Base-by-base conservation (phyloP, 2,329 filamentous ascomycete genomes). In the Colletotrichum plurivorum region DNA sequence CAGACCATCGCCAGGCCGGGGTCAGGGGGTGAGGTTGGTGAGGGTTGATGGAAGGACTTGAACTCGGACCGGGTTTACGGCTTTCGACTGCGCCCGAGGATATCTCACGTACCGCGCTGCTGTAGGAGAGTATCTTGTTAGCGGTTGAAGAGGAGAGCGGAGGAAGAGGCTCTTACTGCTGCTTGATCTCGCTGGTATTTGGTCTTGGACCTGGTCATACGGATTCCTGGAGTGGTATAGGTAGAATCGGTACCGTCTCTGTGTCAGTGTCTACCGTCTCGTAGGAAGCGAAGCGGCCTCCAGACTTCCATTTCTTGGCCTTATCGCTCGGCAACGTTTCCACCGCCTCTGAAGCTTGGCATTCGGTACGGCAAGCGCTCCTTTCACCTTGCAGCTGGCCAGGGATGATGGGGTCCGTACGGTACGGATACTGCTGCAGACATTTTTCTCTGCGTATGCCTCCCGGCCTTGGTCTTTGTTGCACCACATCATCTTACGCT, bases 281-380 rank as follows among this genome's bases (percentile, higher is more conserved):
- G 22, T 4, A 25, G n/a, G 18, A 18, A 10, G 18, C n/a, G 46
- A 25, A 25, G 22, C 22, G 64, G 22, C 54, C 43, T 41, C 16
- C 2, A 43, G 18, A 31, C 36, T 48, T 9, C 7, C 27, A 15
- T 46, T 18, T 49, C 66, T 65, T 69, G 66, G 61, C 66, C 48
- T 54, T 49, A 49, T 64, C 60, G 52, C 15, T 48, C 48, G 53
- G 66, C 66, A 59, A 58, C 9, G 61, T 65, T 65, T 25, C 61
- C 66, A 51, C 60, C 60, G 60, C 51, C n/a, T 36, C 31, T n/a
- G 15, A 22, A 63, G 49, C 60, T 55, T 63, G 60, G 60, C 60
- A 25, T n/a, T 63, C 51, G 51, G 60, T 55, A 63, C 51, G 39
- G 36, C 49, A 53, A 27, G 48, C 58, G 58, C 46, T 15, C 45